Conservation (phyloP, 305 asterid genomes). For the Ajuga reptans region DNA sequence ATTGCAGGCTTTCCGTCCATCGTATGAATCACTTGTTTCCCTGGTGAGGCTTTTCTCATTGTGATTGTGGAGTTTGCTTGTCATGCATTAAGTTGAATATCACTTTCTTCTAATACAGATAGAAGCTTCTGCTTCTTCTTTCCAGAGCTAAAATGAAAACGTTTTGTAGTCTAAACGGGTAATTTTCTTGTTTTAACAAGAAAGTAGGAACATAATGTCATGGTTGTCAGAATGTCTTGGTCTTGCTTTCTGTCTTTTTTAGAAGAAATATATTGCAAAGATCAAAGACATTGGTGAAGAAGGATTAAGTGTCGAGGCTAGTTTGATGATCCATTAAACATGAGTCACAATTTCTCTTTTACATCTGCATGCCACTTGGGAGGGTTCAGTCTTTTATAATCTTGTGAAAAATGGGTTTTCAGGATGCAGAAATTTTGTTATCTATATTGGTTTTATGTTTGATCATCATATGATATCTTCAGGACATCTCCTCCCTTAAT, state of each 20-base stretch:
- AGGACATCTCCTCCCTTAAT: conserved; percentile 11
- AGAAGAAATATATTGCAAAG: conserved; percentile 11
- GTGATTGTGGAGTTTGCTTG: not conserved
- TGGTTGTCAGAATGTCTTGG: conserved; percentile 13
- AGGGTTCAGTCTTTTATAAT: not conserved
- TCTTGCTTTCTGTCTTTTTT: conserved; percentile 4
- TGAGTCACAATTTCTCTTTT: not conserved
- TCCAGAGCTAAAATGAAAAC: not conserved
- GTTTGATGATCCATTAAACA: conserved; percentile 11
- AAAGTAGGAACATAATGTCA: conserved; percentile 5
- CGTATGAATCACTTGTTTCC: conserved; percentile 81
- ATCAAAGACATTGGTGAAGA: conserved; percentile 6
- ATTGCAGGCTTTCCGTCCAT: conserved; percentile 66
- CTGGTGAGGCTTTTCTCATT: conserved; percentile 54
- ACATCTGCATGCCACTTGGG: not conserved
- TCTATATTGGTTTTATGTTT: not conserved
- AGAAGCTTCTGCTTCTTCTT: conserved; percentile 13
- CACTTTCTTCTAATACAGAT: conserved; percentile 16
- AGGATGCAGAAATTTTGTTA: not conserved
- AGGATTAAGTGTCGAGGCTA: not conserved
- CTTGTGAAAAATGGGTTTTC: not conserved
- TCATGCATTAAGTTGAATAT: conserved; percentile 1
- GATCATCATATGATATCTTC: conserved; percentile 6
- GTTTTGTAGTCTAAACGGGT: not conserved
- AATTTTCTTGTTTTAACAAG: not conserved